A percentile compares a stretch with the other conserved stretches of the same genome.
Conservation (phyloP, 371 early-diverging fungal species). For the Entomophthora muscae region DNA sequence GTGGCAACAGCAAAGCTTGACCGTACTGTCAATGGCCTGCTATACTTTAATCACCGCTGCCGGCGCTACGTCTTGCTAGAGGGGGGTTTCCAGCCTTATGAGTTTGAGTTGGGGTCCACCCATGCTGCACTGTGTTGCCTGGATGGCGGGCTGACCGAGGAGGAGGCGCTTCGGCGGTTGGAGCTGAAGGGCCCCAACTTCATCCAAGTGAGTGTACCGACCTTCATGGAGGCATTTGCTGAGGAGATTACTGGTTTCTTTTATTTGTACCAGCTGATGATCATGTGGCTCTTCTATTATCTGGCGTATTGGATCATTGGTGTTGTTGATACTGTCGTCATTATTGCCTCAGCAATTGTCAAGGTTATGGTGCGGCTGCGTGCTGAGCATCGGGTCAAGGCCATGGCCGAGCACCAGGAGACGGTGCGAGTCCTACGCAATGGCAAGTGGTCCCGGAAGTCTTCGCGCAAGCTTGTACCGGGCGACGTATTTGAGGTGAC, state of each 20-base stretch:
- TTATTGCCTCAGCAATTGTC: slow-evolving; percentile 43
- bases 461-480: slow-evolving; percentile 34
- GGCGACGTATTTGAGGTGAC: slow-evolving; percentile 28
- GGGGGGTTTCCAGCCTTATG: slow-evolving; percentile 28
- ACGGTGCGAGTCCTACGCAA: slow-evolving; percentile 37
- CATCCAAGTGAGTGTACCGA: slow-evolving; percentile 40
- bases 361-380: slow-evolving; percentile 44
- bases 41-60: slow-evolving; percentile 53
- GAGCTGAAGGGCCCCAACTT: slow-evolving; percentile 54
- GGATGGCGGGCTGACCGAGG: slow-evolving; percentile 24
- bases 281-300: slow-evolving; percentile 56
- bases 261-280: slow-evolving; percentile 58
- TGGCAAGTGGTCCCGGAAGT: slow-evolving; percentile 26
- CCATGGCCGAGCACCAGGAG: slow-evolving; percentile 40
- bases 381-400: slow-evolving; percentile 42
- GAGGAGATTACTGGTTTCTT: slow-evolving; percentile 54
- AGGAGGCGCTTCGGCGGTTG: slow-evolving; percentile 33
- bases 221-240: slow-evolving; percentile 25
- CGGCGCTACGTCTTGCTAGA: slow-evolving; percentile 44
- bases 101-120: slow-evolving; percentile 32
- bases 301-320: slow-evolving; percentile 57
- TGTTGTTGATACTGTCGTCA: slow-evolving; percentile 48
- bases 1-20: slow-evolving; percentile 21
- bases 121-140: slow-evolving; percentile 22
- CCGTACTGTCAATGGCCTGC: slow-evolving; percentile 21